Evolutionary conservation across 176 grass and related monocot genomes (phyloP).

Genomic region (Typha latifolia): DNA sequence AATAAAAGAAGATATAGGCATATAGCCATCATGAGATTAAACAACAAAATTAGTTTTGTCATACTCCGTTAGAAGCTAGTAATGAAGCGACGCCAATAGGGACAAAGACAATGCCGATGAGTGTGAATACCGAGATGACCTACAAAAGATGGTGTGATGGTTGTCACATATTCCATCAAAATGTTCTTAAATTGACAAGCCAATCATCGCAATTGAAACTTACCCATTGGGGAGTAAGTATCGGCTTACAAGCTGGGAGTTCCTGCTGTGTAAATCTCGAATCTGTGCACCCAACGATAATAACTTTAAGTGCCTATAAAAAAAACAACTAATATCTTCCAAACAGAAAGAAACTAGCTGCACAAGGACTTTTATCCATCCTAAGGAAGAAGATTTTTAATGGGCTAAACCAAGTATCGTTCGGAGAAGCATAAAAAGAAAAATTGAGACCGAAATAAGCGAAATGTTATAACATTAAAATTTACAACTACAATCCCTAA

Average conservation of each 20-base stretch:
- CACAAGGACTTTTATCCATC: background rate
- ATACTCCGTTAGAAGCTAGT: constrained; percentile 61
- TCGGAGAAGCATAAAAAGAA: no score
- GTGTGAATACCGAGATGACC: constrained; percentile 85
- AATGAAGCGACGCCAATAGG: constrained; percentile 69
- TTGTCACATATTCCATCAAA: background rate
- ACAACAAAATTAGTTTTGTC: background rate
- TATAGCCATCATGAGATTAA: background rate
- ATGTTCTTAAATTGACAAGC: background rate
- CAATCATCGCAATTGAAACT: background rate
- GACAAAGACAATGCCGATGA: constrained; percentile 66
- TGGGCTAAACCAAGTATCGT: no score
- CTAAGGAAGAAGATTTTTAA: background rate
- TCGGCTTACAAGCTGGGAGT: constrained; percentile 91
- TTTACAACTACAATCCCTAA: no score
- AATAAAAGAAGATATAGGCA: background rate
- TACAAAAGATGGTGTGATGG: constrained; percentile 20
- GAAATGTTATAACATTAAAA: no score
- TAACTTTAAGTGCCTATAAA: background rate
- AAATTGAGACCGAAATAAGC: no score
- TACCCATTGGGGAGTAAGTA: constrained; percentile 98
- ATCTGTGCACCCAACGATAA: constrained; percentile 32
- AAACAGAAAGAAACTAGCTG: background rate
- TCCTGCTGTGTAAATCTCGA: constrained; percentile 97
- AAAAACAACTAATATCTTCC: background rate